A percentile compares a stretch with the other conserved stretches of the same genome.
phyloP scores from a whole-genome alignment of 164 flowering plant species.

The Nymphaea thermarum region DNA sequence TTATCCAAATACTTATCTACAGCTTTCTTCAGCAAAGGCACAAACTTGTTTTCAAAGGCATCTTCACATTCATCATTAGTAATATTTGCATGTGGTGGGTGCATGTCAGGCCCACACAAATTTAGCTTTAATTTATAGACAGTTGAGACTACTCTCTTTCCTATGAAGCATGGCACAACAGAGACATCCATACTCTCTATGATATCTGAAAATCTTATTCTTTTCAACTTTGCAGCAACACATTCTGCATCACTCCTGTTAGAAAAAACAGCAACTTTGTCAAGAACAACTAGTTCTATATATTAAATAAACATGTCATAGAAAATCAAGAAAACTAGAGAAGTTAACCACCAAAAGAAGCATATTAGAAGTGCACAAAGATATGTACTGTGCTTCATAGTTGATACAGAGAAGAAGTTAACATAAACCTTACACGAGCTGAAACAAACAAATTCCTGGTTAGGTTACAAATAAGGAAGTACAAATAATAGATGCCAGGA shows the following conservation, averaged over 20 bases:
- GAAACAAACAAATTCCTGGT: too few species aligned
- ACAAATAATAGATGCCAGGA: too few species aligned
- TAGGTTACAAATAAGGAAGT: too few species aligned
- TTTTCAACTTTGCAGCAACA: slow-evolving; percentile 62
- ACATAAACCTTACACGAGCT: not conserved
- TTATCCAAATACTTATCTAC: slow-evolving; percentile 39
- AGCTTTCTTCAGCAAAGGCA: slow-evolving; percentile 53
- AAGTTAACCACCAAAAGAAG: too few species aligned
- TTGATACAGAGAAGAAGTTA: not conserved
- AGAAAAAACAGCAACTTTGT: not conserved
- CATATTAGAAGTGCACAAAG: too few species aligned
- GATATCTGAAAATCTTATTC: slow-evolving; percentile 59
- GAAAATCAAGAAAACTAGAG: not conserved
- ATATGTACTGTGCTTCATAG: not conserved
- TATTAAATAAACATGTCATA: not conserved
- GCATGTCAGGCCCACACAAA: slow-evolving; percentile 33
- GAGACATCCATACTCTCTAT: slow-evolving; percentile 61
- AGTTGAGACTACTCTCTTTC: slow-evolving; percentile 17
- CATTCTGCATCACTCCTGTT: slow-evolving; percentile 52
- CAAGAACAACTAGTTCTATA: not conserved
- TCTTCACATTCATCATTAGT: slow-evolving; percentile 37
- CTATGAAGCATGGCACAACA: slow-evolving; percentile 30
- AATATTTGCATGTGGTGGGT: slow-evolving; percentile 30
- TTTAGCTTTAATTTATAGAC: slow-evolving; percentile 64
- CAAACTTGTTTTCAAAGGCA: slow-evolving; percentile 23